phyloP scores from a whole-genome alignment of 2,329 filamentous ascomycete species.

The Aspergillus ibericus region DNA sequence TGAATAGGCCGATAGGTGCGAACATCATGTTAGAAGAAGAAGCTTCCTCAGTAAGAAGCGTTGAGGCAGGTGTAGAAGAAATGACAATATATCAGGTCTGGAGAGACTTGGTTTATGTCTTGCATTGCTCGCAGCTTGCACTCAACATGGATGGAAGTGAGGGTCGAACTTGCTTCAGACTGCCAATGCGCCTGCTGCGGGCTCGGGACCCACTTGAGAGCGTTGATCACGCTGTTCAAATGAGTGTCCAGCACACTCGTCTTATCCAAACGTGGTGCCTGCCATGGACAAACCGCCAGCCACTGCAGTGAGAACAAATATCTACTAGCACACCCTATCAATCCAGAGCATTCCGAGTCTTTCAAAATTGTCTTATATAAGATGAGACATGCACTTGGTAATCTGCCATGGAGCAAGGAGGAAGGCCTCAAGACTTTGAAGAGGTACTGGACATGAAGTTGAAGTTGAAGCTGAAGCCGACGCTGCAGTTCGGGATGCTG shows the following conservation, averaged over 20 bases:
- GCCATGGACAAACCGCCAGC: background rate
- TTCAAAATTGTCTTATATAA: background rate
- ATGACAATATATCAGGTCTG: background rate
- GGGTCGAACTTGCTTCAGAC: background rate
- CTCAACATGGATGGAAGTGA: background rate
- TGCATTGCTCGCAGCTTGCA: background rate
- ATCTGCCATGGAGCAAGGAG: background rate
- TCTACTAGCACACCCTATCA: background rate
- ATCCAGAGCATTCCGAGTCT: background rate
- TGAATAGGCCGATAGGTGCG: slow-evolving; percentile 56
- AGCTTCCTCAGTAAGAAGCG: background rate
- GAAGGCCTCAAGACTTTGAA: background rate
- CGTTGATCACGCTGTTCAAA: background rate
- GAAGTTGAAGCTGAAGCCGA: background rate
- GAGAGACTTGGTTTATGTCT: background rate
- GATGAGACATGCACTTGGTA: background rate
- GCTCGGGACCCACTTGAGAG: background rate
- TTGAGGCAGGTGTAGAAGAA: background rate
- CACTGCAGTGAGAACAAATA: background rate
- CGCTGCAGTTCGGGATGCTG: background rate
- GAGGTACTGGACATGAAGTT: background rate
- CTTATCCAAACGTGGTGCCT: background rate
- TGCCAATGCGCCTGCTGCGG: background rate
- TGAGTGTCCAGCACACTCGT: background rate
- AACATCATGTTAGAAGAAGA: slow-evolving; percentile 48